Conservation (phyloP, 2,329 filamentous ascomycete genomes). For the Sclerotinia subarctica region DNA sequence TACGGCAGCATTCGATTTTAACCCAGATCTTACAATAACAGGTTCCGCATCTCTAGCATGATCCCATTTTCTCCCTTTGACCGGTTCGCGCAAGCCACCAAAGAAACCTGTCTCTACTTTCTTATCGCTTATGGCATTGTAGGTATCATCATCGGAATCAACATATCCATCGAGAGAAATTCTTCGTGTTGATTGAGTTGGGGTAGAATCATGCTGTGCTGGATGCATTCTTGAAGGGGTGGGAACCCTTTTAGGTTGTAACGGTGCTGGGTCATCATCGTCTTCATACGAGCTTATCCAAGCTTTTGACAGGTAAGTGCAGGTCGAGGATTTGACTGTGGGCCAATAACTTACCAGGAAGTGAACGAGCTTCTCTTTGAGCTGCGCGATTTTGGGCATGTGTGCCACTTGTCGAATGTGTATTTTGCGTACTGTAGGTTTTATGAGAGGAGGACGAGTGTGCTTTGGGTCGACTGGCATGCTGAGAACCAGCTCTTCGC, state of each 20-base stretch:
- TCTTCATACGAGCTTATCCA: slow-evolving; percentile 39
- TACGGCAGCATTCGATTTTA: slow-evolving; percentile 28
- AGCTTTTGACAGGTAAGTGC: slow-evolving; percentile 30
- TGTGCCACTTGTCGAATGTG: slow-evolving; percentile 32
- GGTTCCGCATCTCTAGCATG: slow-evolving; percentile 38
- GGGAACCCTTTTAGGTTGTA: slow-evolving; percentile 30
- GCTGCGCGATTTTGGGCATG: slow-evolving; percentile 27
- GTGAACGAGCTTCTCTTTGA: slow-evolving; percentile 33
- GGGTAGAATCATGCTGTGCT: slow-evolving; percentile 34
- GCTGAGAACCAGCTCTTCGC: slow-evolving; percentile 22
- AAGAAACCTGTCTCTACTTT: slow-evolving; percentile 37
- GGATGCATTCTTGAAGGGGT: slow-evolving; percentile 32
- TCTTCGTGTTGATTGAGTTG: slow-evolving; percentile 28
- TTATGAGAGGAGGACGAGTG: slow-evolving; percentile 31
- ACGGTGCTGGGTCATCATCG: slow-evolving; percentile 27
- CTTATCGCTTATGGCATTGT: slow-evolving; percentile 26
- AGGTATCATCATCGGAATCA: slow-evolving; percentile 32
- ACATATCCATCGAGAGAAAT: slow-evolving; percentile 38
- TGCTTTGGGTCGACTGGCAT: slow-evolving; percentile 27
- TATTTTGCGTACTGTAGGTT: slow-evolving; percentile 25
- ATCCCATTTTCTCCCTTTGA: slow-evolving; percentile 40
- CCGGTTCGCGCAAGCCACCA: slow-evolving; percentile 36
- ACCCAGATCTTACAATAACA: slow-evolving; percentile 36
- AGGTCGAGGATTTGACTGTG: slow-evolving; percentile 6
- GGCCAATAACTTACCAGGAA: slow-evolving; percentile 34